Base-by-base conservation (phyloP, 2,329 filamentous ascomycete genomes). In the Pestalotiopsis fici region DNA sequence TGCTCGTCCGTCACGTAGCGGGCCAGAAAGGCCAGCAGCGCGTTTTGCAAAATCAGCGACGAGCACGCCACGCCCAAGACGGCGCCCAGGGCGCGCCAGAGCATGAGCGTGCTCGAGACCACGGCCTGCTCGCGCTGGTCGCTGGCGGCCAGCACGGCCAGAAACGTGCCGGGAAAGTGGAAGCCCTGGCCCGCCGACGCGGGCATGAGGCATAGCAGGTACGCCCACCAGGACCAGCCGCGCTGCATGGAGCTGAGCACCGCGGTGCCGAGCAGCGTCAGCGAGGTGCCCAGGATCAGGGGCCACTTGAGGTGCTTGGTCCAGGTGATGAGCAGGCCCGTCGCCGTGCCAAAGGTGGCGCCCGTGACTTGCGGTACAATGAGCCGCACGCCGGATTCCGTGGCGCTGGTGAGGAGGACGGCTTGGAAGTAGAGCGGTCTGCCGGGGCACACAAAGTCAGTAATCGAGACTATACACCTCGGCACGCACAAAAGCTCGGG, bases 351-450 rank as follows among this genome's bases (percentile, higher is more conserved):
- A 6, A 83, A 79, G 39, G 78, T 59, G 56, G 88, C 89, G 31
- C 87, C 79, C 2, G 85, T 86, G 28, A 89, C 71, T 0, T 89
- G 88, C 4, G 90, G 89, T 6, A 90, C 82, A 23, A 93, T 85
- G 65, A 95, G 89, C 56, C 90, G 87, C 31, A 94, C 86, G n/a
- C 92, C 92, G 0, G 92, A 93, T 27, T 85, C 82, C 0, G 92
- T 93, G 18, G 92, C 90, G 5, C 85, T 86, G 67, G 90, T 89
- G 64, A 92, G 84, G 60, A 93, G 88, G 28, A 93, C 91, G 47
- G 90, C 91, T 76, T 93, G 91, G 80, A 93, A 94, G 81, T 91
- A 95, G 7, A 95, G 82, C 0, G 92, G 92, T 5, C 88, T 88
- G 71, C 87, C 6, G 7, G 18, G 50, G 12, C 87, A 79, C 86